Base-by-base conservation (phyloP, 2,329 filamentous ascomycete genomes). In the Phialocephala subalpina region DNA sequence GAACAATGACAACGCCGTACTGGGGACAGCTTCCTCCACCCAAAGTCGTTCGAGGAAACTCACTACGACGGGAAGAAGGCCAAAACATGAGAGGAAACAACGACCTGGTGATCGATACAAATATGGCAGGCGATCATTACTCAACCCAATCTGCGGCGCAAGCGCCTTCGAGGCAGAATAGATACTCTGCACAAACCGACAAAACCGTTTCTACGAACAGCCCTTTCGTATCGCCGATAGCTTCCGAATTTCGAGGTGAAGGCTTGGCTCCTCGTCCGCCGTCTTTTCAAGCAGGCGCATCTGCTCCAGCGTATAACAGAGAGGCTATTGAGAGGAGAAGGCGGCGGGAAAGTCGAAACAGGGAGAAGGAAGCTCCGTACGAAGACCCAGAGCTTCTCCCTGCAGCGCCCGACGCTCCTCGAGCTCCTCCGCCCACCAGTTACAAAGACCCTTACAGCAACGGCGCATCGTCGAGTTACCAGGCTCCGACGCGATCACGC, bases 351-450 rank as follows among this genome's bases (percentile, higher is more conserved):
- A 81, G 77, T 70, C 80, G 77, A 64, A 78, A 80, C 67, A 80
- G 80, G 65, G 81, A 82, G 49, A 76, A 81, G 65, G 76, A 47
- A 11, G 16, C 12, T 12, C 40, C 78, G 16, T 70, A 78, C 68
- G 78, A 81, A 45, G 62, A 65, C 11, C 63, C 63, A 12, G 58
- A 63, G 33, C 16, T 67, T 22, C 81, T 79, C 12, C 83, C 87
- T 20, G 80, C 82, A 58, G 87, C 85, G 38, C 87, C 90, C 69
- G 89, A 92, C 70, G 85, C 83, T 33, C 87, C 89, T 62, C 83
- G 82, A 72, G 83, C 81, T 35, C 75, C 77, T 9, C 87, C 87
- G 45, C 87, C 90, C 4, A 73, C 83, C 40, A 87, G 85, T 74
- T 89, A 87, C 76, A 83, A 80, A 67, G 80, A 83, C 38, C 82